Base-by-base conservation (phyloP, 106 monocot genomes). In the Dioscorea zingiberensis region DNA sequence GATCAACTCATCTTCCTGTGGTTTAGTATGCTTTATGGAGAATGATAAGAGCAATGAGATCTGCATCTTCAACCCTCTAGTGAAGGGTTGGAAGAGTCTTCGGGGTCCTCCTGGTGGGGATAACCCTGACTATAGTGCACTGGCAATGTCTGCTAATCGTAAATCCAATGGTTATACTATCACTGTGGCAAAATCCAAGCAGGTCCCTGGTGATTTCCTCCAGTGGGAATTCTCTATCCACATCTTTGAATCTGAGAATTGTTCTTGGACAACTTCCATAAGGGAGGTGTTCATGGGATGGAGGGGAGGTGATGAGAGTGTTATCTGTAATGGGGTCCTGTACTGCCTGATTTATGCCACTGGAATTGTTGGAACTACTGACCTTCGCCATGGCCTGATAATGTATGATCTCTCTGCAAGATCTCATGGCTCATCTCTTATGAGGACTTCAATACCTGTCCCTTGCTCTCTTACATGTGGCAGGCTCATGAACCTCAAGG, bases 1-100 rank as follows among this genome's bases (percentile, higher is more conserved):
- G 87, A 84, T 78, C 23, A 51, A 66, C 27, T 81, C 91, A 22
- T 76, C 81, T 28, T 87, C 92, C 1, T 69, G 63, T 61, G 92
- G 92, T 9, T 48, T 93, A 25, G 82, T 93, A 56, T 82, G 88
- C 38, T 80, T 93, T 64, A 87, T 93, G 85, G 92, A 93, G 54
- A 72, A 73, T 57, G 85, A 87, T n/a, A 80, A 70, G 44, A 65
- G 88, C 28, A 77, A 73, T 58, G 76, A 71, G 11, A 69, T 93
- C 16, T 80, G 77, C 44, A 76, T 93, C 0, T 93, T 87, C 70
- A 93, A 93, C 62, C 92, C 92, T 0, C 79, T 93, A 29, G 84
- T 82, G 1, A 79, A 64, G 63, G 69, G 66, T 29, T 80, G 80
- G 88, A 82, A 48, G 67, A 56, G 58, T 25, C 76, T 93, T 56